Evolutionary conservation across 129 eudicot genomes (phyloP), one percentile per base, ranked within the genome.

Genomic region (Chrysanthemum lavandulifolium): DNA sequence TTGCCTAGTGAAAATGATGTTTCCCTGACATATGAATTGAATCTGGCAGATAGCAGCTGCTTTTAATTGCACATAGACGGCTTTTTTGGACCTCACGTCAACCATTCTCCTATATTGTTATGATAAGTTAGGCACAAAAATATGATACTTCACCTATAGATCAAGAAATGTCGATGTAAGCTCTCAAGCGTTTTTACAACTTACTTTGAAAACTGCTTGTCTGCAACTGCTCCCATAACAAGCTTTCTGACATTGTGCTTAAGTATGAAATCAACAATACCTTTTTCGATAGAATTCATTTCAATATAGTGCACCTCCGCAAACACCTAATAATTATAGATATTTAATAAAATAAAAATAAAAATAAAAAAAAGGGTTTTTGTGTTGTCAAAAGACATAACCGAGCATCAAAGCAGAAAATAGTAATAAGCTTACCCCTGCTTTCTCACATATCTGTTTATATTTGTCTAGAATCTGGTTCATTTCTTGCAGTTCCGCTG

Each of bases 161-260:
- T 15, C 58, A 12, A 53, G n/a, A 53, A 53, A 15, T 14, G 58
- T 7, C 18, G 3, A 33, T n/a, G n/a, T 25, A 67, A 73, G 55
- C 4, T 27, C 51, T 13, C 25, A 61, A 33, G 5, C 8, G 5
- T 67, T 9, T n/a, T 68, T 21, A 36, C 10, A 52, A 50, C 71
- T 51, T 87, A 85, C 98, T 36, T 89, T n/a, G 90, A 81, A 79
- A 82, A 87, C 19, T 61, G 82, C 69, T 61, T 84, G 72, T 83
- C 86, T 6, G 95, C 90, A 45, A 97, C 92, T 69, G 90, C 96
- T 72, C 98, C 97, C 95, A 93, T 89, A 49, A 89, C 96, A 80
- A 93, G 92, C 78, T 77, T 85, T 78, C 69, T 79, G 74, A 93
- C 89, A 69, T 80, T 81, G 64, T 93, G 78, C 70, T 80, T 75